Conservation (phyloP, 1,284 basidiomycete species). For the Schizophyllum commune region DNA sequence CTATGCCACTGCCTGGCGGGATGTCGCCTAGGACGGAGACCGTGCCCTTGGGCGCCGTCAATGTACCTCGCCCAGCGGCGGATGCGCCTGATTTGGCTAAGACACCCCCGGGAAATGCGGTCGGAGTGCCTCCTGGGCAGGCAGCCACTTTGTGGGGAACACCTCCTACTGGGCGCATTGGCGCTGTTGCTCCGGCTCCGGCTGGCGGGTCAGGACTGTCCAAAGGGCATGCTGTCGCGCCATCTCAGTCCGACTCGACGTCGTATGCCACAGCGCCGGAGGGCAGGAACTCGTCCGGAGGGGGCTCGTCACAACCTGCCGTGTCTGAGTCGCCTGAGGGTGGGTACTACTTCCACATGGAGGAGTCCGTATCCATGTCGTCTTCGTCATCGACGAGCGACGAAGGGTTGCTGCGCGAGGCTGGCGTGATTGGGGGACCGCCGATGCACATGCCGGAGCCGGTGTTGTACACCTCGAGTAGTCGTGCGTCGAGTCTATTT, state of each 20-base stretch:
- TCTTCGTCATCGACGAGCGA: neutral
- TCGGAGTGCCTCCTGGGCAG: neutral
- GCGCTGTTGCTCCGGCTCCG: no score
- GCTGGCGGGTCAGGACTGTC: no score
- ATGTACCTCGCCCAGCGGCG: no score
- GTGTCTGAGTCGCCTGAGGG: conserved; percentile 7
- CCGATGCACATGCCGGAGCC: conserved; percentile 18
- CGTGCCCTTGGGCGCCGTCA: neutral
- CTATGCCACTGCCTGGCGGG: neutral
- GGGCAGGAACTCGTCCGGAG: neutral
- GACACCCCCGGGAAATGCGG: neutral
- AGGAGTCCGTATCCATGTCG: conserved; percentile 14
- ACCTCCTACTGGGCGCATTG: no score
- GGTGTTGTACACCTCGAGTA: conserved; percentile 23
- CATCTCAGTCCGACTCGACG: neutral
- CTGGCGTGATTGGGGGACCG: neutral
- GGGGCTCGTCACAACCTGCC: conserved; percentile 9
- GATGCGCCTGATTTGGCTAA: neutral
- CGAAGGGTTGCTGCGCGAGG: neutral
- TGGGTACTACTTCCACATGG: conserved; percentile 8
- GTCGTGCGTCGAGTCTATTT: conserved; percentile 22
- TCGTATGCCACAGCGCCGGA: neutral
- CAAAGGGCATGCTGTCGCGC: neutral
- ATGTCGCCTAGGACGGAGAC: neutral
- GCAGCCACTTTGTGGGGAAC: neutral